Evolutionary conservation across 352 stramenopile species (phyloP).

Genomic region (Thalassiosira mediterranea): DNA sequence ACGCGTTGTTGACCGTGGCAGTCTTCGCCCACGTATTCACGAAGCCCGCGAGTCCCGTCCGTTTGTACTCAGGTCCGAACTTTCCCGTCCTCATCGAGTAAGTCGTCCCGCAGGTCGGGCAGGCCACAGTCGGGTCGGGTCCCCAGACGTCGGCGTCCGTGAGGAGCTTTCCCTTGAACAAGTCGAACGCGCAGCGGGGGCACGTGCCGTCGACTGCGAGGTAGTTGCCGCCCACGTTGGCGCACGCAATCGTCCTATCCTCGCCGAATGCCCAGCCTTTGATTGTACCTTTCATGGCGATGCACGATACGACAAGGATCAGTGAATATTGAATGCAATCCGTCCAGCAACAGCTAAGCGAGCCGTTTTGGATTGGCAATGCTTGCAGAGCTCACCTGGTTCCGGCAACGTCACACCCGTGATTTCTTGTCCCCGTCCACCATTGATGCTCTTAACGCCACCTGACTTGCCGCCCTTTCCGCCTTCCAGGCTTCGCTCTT

Average conservation of each 20-base stretch:
- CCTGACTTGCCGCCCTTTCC: too few relatives aligned
- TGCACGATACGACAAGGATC: neutral
- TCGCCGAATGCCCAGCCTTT: slow-evolving; percentile 79
- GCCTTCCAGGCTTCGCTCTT: too few relatives aligned
- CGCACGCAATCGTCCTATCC: slow-evolving; percentile 62
- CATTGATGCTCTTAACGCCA: slow-evolving; percentile 44
- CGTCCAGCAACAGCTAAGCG: too few relatives aligned
- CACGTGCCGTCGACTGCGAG: slow-evolving; percentile 74
- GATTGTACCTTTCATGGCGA: slow-evolving; percentile 1
- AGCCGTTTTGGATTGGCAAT: too few relatives aligned
- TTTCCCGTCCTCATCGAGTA: slow-evolving; percentile 66
- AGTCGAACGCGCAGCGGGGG: slow-evolving; percentile 77
- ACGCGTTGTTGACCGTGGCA: slow-evolving; percentile 58
- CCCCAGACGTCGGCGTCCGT: slow-evolving; percentile 64
- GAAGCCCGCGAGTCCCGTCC: slow-evolving; percentile 68
- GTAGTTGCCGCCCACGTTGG: slow-evolving; percentile 70
- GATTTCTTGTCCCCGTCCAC: slow-evolving; percentile 79
- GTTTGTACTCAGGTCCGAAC: slow-evolving; percentile 69
- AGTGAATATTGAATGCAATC: neutral
- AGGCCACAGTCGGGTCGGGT: slow-evolving; percentile 64
- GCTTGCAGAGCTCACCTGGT: too few relatives aligned
- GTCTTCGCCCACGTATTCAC: slow-evolving; percentile 73
- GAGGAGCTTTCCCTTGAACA: slow-evolving; percentile 76
- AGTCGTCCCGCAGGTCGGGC: slow-evolving; percentile 74
- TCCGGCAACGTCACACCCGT: slow-evolving; percentile 76